Evolutionary conservation across 768 basidiomycete genomes (phyloP), one percentile per base, ranked within the genome.

Genomic region (Mrakia hoshinonis): DNA sequence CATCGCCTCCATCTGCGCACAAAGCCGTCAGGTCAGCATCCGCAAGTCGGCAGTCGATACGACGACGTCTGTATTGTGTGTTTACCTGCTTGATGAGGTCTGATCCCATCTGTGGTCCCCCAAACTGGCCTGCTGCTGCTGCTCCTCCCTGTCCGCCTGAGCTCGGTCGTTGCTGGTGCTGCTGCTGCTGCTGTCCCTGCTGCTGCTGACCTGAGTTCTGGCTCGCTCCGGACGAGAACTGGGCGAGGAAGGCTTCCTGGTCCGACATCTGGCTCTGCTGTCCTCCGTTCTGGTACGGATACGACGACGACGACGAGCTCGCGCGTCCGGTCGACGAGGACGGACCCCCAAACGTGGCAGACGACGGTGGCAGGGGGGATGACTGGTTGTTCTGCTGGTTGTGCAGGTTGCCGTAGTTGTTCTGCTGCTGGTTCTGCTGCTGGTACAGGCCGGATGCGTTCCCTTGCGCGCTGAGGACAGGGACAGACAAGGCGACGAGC

Each of bases 221-320:
- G 49, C 22, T 5, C 18, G 65, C 22, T 49, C 48, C 47, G 2
- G 4, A 5, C 7, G 47, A 20, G 29, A 66, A 66, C 65, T 61
- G 65, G 34, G 65, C 48, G 48, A 66, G 51, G 51, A 48, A 66
- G 9, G 65, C 47, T 51, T 49, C 65, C 34, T 36, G 65, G 31
- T 66, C 51, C 10, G 51, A 51, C 65, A 52, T 52, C n/a, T 31
- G 29, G 24, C 13, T 31, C n/a, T 31, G 47, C 26, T 15, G 36
- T 22, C 10, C 55, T 60, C 22, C 18, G 29, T 60, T 15, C 34
- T 29, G 4, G 34, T 36, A 36, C 36, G 65, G 13, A 31, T 20
- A 29, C 13, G 65, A 66, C n/a, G 65, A 38, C 13, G 26, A 47
- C 24, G 26, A 51, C 24, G 48, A 39, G 46, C 26, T 43, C n/a